Evolutionary conservation across 768 basidiomycete species (phyloP).

Genomic region (Podaxis rugospora): DNA sequence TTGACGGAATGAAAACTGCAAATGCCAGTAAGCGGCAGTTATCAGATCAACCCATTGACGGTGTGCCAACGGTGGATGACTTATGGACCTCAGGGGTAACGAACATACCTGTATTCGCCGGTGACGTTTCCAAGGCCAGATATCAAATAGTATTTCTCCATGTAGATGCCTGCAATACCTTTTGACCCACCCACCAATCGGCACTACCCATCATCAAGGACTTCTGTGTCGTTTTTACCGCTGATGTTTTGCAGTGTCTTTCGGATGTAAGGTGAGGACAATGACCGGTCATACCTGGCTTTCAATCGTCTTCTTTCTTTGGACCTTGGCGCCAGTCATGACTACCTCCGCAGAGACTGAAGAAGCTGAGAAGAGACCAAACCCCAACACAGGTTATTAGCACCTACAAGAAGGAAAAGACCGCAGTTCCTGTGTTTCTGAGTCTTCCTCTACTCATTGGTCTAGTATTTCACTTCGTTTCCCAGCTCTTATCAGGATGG

Average conservation of each 20-base stretch:
- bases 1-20: not conserved
- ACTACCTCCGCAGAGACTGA: not conserved
- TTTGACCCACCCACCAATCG: no score
- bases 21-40: not conserved
- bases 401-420: conserved; percentile 31
- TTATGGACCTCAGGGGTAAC: no score
- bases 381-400: conserved; percentile 26
- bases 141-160: not conserved
- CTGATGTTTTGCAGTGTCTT: not conserved
- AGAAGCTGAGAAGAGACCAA: conserved; percentile 12
- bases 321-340: not conserved
- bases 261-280: not conserved
- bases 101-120: not conserved
- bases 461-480: not conserved
- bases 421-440: conserved; percentile 37
- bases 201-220: no score
- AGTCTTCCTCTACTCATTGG: conserved; percentile 11
- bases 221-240: no score
- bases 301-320: not conserved
- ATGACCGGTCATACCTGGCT: not conserved
- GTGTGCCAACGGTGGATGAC: no score
- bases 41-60: no score
- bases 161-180: not conserved
- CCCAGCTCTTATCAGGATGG: conserved; percentile 23
- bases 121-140: not conserved